These are phyloP conservation scores for Trametes polyzona DNA, from an alignment of 1,284 basidiomycete genomes.

Conservation along the genomic window DNA sequence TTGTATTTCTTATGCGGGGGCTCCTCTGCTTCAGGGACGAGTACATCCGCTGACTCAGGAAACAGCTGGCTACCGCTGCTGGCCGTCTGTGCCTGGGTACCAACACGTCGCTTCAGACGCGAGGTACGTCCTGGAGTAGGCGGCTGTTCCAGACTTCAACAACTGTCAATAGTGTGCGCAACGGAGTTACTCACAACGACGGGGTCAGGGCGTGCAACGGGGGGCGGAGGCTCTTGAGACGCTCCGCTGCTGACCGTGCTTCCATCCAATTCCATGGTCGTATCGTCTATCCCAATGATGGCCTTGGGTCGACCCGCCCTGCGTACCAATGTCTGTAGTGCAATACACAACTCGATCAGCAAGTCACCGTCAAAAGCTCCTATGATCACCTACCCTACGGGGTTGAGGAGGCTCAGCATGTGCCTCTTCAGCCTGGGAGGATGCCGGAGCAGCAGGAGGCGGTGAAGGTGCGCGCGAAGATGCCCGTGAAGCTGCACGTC, in stretches of 20 bases:
- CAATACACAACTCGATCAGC: not conserved
- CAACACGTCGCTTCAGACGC: slow-evolving; percentile 46
- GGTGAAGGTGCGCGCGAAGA: slow-evolving; percentile 29
- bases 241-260: not conserved
- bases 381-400: slow-evolving; percentile 8
- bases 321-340: slow-evolving; percentile 28
- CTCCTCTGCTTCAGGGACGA: slow-evolving; percentile 43
- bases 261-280: slow-evolving; percentile 21
- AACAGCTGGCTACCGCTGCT: slow-evolving; percentile 22
- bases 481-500: slow-evolving; percentile 22
- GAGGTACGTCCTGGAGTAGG: slow-evolving; percentile 33
- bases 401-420: slow-evolving; percentile 16
- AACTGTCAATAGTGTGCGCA: not conserved
- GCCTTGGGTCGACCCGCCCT: slow-evolving; percentile 26
- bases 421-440: not conserved
- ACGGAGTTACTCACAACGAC: slow-evolving; percentile 19
- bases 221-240: slow-evolving; percentile 6
- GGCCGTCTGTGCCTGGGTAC: slow-evolving; percentile 24
- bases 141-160: slow-evolving; percentile 4
- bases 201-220: not conserved
- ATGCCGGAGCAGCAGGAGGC: slow-evolving; percentile 2
- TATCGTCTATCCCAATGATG: slow-evolving; percentile 30
- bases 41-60: slow-evolving; percentile 24
- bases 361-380: not conserved
- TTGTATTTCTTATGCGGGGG: slow-evolving; percentile 72